Evolutionary conservation across 306 rosid genomes (phyloP), one percentile per base, ranked within the genome.

Genomic region (Amphicarpaea edgeworthii): DNA sequence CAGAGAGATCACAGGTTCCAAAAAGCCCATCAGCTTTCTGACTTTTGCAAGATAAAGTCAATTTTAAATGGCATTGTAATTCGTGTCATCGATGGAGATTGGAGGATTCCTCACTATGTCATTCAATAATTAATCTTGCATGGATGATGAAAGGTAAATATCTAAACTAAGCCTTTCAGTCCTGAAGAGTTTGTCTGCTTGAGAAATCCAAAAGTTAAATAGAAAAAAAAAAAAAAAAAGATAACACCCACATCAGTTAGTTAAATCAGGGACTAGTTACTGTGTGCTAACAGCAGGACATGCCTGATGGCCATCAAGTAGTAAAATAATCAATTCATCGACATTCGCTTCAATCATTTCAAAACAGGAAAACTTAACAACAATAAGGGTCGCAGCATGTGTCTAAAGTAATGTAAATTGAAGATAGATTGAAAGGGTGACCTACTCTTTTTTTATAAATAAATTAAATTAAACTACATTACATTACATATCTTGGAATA

Each of bases 41-140:
- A 83, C 81, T 64, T 79, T 63, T 12, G 10, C 41, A 37, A 54
- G 14, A 51, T 1, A 26, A 54, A 69, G 76, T 70, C 59, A 75
- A 68, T 45, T 83, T 68, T 47, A 23, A 57, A 34, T 30, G 49
- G 26, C 51, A 10, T 28, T 34, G 40, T 50, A 72, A 83, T 68
- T 75, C 34, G 51, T 68, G 72, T 46, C 84, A 63, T 61, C 63
- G 46, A 66, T 23, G 72, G 68, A 55, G 37, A 55, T 55, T 55
- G 62, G 62, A 38, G 79, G 77, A 71, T 72, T 82, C 60, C 43
- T 55, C 59, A 51, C 46, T 19, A 62, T 62, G 68, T 32, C 46
- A 34, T 73, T 73, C 70, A 66, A 67, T 72, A 66, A 67, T 64
- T n/a, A n/a, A n/a, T 72, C 75, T 68, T 30, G 57, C 65, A 55